Conservation (phyloP, 257 asterid genomes). For the Solanum okadae region DNA sequence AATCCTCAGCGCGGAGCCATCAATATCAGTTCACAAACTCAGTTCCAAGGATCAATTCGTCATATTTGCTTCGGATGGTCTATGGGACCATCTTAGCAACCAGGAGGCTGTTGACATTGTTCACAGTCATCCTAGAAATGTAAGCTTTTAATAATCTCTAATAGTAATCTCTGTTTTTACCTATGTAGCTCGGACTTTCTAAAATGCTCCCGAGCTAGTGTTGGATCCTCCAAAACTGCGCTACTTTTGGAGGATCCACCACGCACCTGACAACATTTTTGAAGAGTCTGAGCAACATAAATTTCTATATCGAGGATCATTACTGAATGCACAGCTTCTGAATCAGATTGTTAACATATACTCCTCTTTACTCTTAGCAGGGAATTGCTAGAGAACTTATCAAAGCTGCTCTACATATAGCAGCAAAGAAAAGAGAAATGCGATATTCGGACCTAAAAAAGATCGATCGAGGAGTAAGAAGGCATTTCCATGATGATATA, state of each 20-base stretch:
- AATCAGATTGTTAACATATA: not conserved
- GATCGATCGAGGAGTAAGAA: conserved; percentile 77
- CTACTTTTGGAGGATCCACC: not conserved
- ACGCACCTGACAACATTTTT: not conserved
- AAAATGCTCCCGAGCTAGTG: not conserved
- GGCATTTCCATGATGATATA: conserved; percentile 95
- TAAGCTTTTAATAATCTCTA: conserved; percentile 14
- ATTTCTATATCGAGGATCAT: not conserved
- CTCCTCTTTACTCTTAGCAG: conserved; percentile 20
- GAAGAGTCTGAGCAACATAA: not conserved
- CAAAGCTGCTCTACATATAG: conserved; percentile 63
- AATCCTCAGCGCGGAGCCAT: conserved; percentile 76
- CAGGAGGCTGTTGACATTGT: conserved; percentile 90
- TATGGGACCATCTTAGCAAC: conserved; percentile 97
- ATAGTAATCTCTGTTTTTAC: not conserved
- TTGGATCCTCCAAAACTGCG: not conserved
- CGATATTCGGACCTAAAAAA: conserved; percentile 81
- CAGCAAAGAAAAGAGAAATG: conserved; percentile 96
- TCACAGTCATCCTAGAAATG: conserved; percentile 45
- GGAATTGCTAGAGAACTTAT: conserved; percentile 74
- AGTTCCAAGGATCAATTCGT: conserved; percentile 54
- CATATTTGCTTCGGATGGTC: conserved; percentile 89
- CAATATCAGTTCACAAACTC: conserved; percentile 55
- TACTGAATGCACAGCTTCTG: not conserved
- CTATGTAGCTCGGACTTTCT: not conserved